Evolutionary conservation across 75 land plant genomes (phyloP), one percentile per base, ranked within the genome.

Genomic region (Cupressus sempervirens): DNA sequence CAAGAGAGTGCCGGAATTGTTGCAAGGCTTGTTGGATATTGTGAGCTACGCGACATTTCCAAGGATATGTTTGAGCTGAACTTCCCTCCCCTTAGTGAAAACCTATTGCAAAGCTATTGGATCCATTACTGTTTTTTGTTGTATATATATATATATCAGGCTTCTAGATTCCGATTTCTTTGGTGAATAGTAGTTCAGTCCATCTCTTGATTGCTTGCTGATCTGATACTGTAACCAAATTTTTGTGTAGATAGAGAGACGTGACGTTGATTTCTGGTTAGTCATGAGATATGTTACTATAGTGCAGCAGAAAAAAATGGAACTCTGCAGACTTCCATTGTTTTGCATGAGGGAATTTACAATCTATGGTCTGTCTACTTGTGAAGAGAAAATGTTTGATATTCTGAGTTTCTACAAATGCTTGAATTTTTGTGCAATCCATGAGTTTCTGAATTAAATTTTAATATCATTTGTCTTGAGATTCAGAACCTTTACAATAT

Each of bases 1-100:
- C 91, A 94, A 82, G 94, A 94, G 70, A 98, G 98, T 86, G 98
- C 99, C 32, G 92, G 93, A 45, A 89, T 96, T 35, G 98, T 98
- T 54, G 99, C 99, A 56, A 91, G 86, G 88, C 90, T 98, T 32
- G 95, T 98, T 4, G 99, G 99, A 1, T 95, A 96, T 80, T 89
- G 93, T 70, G 91, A 92, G 65, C 88, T 92, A 20, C 85, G 88
- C 18, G 86, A 91, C 48, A 54, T 88, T 81, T 85, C 95, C 1
- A 95, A 91, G 86, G 96, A 95, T 84, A 93, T 95, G 95, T 95
- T 95, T 86, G 94, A 95, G 86, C 92, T 95, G 29, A 92, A 93
- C 80, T 95, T 92, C 87, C 91, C 87, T 29, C 83, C 87, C 10
- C 94, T 94, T 29, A 23, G 87, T 26, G 92, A 86, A 35, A 92